Evolutionary conservation across 2,329 filamentous ascomycete genomes (phyloP).

Genomic region (Fonsecaea multimorphosa): DNA sequence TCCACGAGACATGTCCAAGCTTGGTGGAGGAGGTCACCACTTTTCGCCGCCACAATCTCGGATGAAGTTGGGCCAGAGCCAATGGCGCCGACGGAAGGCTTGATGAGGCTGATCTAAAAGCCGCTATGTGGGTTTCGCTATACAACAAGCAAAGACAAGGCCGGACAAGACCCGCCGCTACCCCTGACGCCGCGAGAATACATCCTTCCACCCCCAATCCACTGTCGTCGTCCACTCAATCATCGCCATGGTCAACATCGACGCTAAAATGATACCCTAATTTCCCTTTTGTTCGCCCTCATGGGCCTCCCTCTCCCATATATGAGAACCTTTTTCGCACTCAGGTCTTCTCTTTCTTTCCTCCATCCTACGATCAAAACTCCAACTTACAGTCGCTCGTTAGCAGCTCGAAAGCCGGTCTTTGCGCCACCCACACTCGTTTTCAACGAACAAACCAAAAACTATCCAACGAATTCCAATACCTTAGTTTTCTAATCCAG

Average conservation of each 20-base stretch:
- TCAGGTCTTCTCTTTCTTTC: constrained; percentile 17
- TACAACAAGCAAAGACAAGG: constrained; percentile 2
- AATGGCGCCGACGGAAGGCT: constrained; percentile 17
- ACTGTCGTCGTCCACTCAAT: constrained; percentile 12
- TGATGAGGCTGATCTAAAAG: constrained; percentile 24
- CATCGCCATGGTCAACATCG: constrained; percentile 10
- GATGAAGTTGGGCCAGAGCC: constrained; percentile 11
- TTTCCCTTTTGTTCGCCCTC: constrained; percentile 22
- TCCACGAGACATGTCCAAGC: constrained; percentile 16
- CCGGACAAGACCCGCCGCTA: constrained; percentile 22
- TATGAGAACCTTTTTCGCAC: constrained; percentile 18
- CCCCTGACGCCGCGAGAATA: constrained; percentile 27
- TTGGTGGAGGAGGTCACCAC: constrained; percentile 6
- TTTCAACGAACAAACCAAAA: constrained; percentile 29
- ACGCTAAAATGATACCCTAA: constrained; percentile 30
- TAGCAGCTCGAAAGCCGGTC: constrained; percentile 34
- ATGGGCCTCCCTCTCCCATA: constrained; percentile 16
- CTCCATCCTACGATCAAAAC: constrained; percentile 34
- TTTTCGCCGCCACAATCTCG: constrained; percentile 25
- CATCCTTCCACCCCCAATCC: constrained; percentile 18
- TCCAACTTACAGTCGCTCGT: constrained; percentile 38
- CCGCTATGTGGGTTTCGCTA: constrained; percentile 11
- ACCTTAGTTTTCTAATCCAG: constrained; percentile 34
- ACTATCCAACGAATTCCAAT: background rate
- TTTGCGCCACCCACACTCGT: constrained; percentile 37